phyloP scores from a whole-genome alignment of 331 rosid species.

The Acacia concinna region DNA sequence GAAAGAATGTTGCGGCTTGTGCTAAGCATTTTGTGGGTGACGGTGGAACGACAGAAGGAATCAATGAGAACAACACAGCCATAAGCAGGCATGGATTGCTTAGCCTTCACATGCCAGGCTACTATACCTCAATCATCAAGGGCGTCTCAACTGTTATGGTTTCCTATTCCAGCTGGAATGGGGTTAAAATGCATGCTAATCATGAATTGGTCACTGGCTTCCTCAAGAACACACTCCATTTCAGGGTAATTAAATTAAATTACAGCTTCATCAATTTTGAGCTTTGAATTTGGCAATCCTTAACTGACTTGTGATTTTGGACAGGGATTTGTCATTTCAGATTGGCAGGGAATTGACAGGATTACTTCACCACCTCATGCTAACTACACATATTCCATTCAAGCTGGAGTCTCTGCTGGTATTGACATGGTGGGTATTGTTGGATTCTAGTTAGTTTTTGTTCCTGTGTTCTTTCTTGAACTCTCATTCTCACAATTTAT shows the following conservation, averaged over 20 bases:
- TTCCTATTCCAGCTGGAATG: conserved; percentile 78
- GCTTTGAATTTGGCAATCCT: neutral
- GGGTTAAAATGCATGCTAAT: conserved; percentile 65
- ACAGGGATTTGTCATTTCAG: conserved; percentile 81
- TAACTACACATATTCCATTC: conserved; percentile 60
- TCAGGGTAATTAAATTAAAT: conserved; percentile 55
- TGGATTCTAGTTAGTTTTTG: neutral
- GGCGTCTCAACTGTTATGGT: conserved; percentile 72
- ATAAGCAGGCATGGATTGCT: conserved; percentile 50
- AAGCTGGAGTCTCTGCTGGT: conserved; percentile 66
- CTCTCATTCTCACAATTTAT: conserved; percentile 3
- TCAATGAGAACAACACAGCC: conserved; percentile 59
- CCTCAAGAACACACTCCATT: conserved; percentile 61
- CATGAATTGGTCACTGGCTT: conserved; percentile 52
- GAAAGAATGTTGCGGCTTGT: conserved; percentile 58
- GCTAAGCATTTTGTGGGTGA: conserved; percentile 81
- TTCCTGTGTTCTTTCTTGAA: conserved; percentile 4
- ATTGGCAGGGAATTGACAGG: conserved; percentile 71
- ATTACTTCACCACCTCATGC: conserved; percentile 66
- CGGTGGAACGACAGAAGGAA: conserved; percentile 72
- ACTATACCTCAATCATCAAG: conserved; percentile 54
- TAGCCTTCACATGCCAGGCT: conserved; percentile 64
- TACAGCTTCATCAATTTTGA: neutral
- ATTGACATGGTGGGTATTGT: conserved; percentile 64
- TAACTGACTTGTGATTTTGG: neutral